Conservation (phyloP, 2,329 filamentous ascomycete genomes). For the Fonsecaea multimorphosa region DNA sequence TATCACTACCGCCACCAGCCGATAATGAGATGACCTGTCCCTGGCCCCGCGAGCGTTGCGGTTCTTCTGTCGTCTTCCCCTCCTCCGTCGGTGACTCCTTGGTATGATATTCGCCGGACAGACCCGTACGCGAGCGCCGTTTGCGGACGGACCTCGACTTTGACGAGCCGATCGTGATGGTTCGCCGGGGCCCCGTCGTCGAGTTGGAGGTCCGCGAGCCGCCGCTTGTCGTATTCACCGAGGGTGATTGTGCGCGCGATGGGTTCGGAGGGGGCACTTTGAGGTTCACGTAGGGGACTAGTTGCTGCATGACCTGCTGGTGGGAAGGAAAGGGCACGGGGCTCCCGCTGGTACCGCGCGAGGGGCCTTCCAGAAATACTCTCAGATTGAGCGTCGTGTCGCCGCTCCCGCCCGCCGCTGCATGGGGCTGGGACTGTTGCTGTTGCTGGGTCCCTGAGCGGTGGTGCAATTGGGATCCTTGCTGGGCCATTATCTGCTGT, state of each 20-base stretch:
- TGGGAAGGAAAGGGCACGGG: constrained; percentile 3
- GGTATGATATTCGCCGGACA: constrained; percentile 21
- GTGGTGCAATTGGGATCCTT: background rate
- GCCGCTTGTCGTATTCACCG: background rate
- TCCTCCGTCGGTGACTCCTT: background rate
- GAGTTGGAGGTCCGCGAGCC: constrained; percentile 19
- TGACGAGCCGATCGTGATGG: constrained; percentile 24
- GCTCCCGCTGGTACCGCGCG: constrained; percentile 9
- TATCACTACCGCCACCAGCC: too few relatives aligned
- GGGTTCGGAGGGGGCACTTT: constrained; percentile 15
- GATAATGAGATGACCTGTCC: background rate
- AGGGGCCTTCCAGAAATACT: constrained; percentile 23
- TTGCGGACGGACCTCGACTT: constrained; percentile 28
- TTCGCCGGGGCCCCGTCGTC: constrained; percentile 4
- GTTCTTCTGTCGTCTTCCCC: background rate
- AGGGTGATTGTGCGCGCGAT: constrained; percentile 1
- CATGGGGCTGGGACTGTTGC: constrained; percentile 8
- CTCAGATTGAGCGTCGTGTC: constrained; percentile 29
- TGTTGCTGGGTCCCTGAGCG: background rate
- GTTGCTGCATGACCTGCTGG: constrained; percentile 4
- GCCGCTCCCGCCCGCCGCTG: too few relatives aligned
- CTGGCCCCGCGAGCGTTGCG: background rate
- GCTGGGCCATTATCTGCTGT: background rate
- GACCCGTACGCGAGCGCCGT: constrained; percentile 20
- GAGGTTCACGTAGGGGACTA: constrained; percentile 16